Conservation (phyloP, 2,329 filamentous ascomycete species). For the Ceratocystis variospora region DNA sequence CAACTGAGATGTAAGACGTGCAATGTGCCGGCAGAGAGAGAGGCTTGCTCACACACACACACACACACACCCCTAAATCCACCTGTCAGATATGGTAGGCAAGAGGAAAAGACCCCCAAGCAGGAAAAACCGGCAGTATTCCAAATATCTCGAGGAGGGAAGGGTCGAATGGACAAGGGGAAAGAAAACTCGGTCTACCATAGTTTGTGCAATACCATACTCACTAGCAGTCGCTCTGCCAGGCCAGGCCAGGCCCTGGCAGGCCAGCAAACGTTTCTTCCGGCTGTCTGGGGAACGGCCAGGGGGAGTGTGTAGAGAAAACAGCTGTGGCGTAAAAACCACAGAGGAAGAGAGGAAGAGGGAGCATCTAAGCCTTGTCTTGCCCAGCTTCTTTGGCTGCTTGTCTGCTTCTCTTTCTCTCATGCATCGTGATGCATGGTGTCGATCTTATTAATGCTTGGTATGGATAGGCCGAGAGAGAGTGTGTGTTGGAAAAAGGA, state of each 20-base stretch:
- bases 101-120: not conserved
- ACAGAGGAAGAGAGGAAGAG: not conserved
- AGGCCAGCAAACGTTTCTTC: not conserved
- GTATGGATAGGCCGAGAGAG: not conserved
- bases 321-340: not conserved
- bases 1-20: not conserved
- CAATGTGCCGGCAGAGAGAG: too few species aligned
- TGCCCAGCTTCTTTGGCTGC: not conserved
- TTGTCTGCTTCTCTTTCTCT: not conserved
- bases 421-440: not conserved
- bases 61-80: too few species aligned
- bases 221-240: too few species aligned
- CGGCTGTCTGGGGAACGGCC: slow-evolving; percentile 6
- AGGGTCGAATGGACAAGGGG: not conserved
- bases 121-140: not conserved
- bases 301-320: not conserved
- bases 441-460: slow-evolving; percentile 5
- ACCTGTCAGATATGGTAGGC: not conserved
- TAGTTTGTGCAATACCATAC: not conserved
- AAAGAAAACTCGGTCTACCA: not conserved
- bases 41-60: too few species aligned
- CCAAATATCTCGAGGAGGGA: not conserved
- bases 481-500: not conserved
- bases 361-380: not conserved
- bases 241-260: not conserved